Percentiles rank a stretch among this genome's conserved stretches.
phyloP scores from a whole-genome alignment of 1,284 basidiomycete genomes.

The Pascua sp. region DNA sequence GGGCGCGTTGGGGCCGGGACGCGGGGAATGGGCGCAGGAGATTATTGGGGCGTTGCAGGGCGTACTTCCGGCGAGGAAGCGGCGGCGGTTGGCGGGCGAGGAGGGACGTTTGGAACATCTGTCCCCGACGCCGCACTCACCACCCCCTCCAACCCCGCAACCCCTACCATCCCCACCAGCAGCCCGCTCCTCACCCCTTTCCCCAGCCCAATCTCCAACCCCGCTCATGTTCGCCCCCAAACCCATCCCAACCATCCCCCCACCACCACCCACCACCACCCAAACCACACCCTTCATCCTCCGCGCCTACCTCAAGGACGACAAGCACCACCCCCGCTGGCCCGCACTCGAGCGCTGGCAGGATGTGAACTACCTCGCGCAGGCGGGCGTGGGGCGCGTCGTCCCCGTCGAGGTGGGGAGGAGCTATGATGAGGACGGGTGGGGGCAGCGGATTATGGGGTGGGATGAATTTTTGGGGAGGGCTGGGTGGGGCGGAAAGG shows the following conservation, averaged over 20 bases:
- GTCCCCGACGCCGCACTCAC: too few relatives aligned
- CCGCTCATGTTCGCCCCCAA: slow-evolving; percentile 16
- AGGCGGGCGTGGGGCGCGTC: slow-evolving; percentile 68
- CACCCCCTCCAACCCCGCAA: too few relatives aligned
- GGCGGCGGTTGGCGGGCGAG: not conserved
- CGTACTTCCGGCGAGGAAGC: not conserved
- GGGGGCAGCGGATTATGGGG: slow-evolving; percentile 74
- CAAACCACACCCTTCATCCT: slow-evolving; percentile 67
- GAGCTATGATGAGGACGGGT: slow-evolving; percentile 75
- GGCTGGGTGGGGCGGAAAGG: slow-evolving; percentile 53
- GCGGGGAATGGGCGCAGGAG: slow-evolving; percentile 60
- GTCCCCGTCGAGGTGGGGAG: slow-evolving; percentile 87
- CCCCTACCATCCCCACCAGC: not conserved
- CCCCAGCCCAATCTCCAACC: not conserved
- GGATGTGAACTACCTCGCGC: slow-evolving; percentile 64
- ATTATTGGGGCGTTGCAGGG: slow-evolving; percentile 53
- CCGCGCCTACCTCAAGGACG: slow-evolving; percentile 54
- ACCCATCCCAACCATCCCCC: slow-evolving; percentile 48
- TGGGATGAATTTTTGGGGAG: slow-evolving; percentile 71
- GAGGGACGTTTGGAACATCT: too few relatives aligned
- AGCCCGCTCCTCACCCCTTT: not conserved
- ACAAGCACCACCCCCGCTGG: slow-evolving; percentile 68
- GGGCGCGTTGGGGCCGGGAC: slow-evolving; percentile 64
- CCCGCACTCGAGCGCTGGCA: slow-evolving; percentile 59
- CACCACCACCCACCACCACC: slow-evolving; percentile 57